Evolutionary conservation across 2,329 filamentous ascomycete genomes (phyloP).

Genomic region (Penicillium sp.): DNA sequence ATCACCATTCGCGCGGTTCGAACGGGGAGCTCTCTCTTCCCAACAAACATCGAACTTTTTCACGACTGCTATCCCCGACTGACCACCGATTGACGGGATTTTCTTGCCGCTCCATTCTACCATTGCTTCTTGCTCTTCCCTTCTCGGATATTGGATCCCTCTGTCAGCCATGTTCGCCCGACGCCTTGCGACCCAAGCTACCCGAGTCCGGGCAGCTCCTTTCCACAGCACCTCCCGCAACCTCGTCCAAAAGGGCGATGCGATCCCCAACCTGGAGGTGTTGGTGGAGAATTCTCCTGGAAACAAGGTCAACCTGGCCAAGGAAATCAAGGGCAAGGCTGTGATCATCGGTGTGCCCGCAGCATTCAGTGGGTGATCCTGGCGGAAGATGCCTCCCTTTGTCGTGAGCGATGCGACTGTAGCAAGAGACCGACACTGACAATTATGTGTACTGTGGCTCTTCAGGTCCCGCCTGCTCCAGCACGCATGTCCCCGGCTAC

Average conservation of each 20-base stretch:
- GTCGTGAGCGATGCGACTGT: too few relatives aligned
- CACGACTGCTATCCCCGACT: too few relatives aligned
- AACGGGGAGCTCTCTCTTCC: too few relatives aligned
- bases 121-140: not conserved
- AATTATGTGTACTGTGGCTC: not conserved
- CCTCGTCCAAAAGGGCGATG: slow-evolving; percentile 69
- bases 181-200: slow-evolving; percentile 29
- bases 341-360: slow-evolving; percentile 81
- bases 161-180: slow-evolving; percentile 32
- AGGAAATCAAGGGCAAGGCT: slow-evolving; percentile 70
- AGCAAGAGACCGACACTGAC: slow-evolving; percentile 6
- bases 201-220: slow-evolving; percentile 28
- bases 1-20: too few relatives aligned
- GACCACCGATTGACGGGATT: too few relatives aligned
- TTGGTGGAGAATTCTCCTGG: slow-evolving; percentile 81
- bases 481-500: slow-evolving; percentile 76
- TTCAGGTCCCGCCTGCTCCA: slow-evolving; percentile 56
- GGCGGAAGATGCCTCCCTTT: not conserved
- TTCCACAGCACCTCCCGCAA: slow-evolving; percentile 38
- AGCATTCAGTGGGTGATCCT: slow-evolving; percentile 55
- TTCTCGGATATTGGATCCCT: not conserved
- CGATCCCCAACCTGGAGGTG: slow-evolving; percentile 68
- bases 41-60: too few relatives aligned
- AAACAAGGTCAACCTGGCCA: slow-evolving; percentile 81
- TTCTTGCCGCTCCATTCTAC: not conserved